Conservation (phyloP, 1,284 basidiomycete genomes). For the Meripilus lineatus region DNA sequence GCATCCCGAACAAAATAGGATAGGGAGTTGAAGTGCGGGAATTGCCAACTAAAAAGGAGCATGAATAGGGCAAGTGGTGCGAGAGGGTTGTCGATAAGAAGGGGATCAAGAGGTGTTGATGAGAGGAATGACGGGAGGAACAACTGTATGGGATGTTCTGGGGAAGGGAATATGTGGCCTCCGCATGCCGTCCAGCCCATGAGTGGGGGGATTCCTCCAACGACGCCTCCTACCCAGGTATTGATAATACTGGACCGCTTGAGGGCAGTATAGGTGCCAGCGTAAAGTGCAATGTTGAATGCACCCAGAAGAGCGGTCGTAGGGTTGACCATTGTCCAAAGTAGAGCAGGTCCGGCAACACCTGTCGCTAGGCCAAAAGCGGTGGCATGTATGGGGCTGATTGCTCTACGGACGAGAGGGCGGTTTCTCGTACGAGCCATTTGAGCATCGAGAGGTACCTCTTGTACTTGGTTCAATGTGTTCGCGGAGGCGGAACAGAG, state of each 20-base stretch:
- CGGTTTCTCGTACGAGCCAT: slow-evolving; percentile 89
- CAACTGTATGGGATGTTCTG: slow-evolving; percentile 49
- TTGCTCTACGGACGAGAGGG: slow-evolving; percentile 82
- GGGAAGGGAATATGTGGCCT: slow-evolving; percentile 67
- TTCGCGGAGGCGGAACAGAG: slow-evolving; percentile 94
- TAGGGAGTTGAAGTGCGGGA: slow-evolving; percentile 97
- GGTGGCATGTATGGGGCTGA: slow-evolving; percentile 83
- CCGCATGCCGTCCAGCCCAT: slow-evolving; percentile 99
- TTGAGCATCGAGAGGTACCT: slow-evolving; percentile 95
- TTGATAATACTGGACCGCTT: slow-evolving; percentile 89
- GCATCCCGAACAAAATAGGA: slow-evolving; percentile 83
- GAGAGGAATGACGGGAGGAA: slow-evolving; percentile 51
- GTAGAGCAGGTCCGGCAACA: slow-evolving; percentile 69
- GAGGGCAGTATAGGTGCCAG: slow-evolving; percentile 90
- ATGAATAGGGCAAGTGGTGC: slow-evolving; percentile 73
- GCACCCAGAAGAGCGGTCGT: slow-evolving; percentile 82
- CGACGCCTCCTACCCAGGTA: slow-evolving; percentile 94
- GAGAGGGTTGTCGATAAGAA: slow-evolving; percentile 69
- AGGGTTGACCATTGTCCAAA: slow-evolving; percentile 87
- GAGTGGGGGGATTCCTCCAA: slow-evolving; percentile 90
- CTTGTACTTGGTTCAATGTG: slow-evolving; percentile 92
- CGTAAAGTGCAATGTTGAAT: slow-evolving; percentile 87
- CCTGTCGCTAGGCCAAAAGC: slow-evolving; percentile 77
- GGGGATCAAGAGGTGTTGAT: slow-evolving; percentile 36
- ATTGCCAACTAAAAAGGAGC: slow-evolving; percentile 96